Percentiles rank a stretch among this genome's conserved stretches.
Evolutionary conservation across 225 moss, liverwort and hornwort genomes (phyloP).

Genomic region (Anthoceros angustus): DNA sequence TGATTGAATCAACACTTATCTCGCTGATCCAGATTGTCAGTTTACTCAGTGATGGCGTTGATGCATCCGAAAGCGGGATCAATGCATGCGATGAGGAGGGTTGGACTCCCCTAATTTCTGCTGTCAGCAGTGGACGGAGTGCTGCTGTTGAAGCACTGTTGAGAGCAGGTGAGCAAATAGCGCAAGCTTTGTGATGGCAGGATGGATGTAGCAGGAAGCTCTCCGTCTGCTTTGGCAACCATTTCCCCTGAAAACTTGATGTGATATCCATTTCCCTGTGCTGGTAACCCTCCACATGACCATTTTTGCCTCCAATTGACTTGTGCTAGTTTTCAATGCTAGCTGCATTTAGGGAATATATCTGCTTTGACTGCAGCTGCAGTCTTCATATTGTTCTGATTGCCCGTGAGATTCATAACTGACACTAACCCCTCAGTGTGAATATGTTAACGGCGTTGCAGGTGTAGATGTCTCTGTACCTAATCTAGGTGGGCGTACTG

Average conservation of each 20-base stretch:
- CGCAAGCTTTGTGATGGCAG: neutral
- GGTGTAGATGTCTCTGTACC: constrained; percentile 47
- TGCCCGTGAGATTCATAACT: neutral
- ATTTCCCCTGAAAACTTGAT: too few relatives aligned
- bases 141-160: constrained; percentile 51
- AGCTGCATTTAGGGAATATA: too few relatives aligned
- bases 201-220: neutral
- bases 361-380: too few relatives aligned
- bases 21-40: constrained; percentile 33
- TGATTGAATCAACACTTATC: neutral
- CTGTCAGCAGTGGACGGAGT: constrained; percentile 56
- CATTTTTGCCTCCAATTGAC: too few relatives aligned
- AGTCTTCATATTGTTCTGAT: too few relatives aligned
- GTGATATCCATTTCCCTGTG: too few relatives aligned
- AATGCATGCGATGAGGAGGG: constrained; percentile 85
- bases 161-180: constrained; percentile 22
- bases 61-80: constrained; percentile 34
- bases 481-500: constrained; percentile 64
- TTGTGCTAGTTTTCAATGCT: too few relatives aligned
- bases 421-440: neutral
- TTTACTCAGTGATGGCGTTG: constrained; percentile 34
- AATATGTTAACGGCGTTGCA: constrained; percentile 1
- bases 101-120: constrained; percentile 91
- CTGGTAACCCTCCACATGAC: too few relatives aligned
- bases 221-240: neutral